phyloP scores from a whole-genome alignment of 2,329 filamentous ascomycete genomes.

The Colletotrichum sp. region DNA sequence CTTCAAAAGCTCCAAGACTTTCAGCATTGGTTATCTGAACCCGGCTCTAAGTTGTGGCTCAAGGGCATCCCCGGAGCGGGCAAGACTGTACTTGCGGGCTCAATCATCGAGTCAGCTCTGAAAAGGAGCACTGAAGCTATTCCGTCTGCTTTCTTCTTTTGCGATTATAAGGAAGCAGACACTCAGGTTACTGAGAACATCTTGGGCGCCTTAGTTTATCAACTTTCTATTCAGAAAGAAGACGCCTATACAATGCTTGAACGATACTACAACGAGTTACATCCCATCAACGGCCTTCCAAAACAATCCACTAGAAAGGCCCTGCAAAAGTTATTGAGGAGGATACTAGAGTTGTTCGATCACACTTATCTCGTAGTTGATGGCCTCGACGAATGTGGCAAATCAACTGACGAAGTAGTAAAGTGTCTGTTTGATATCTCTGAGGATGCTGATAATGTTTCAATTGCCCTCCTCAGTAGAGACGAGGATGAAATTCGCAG shows the following conservation, averaged over 20 bases:
- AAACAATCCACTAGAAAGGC: not conserved
- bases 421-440: not conserved
- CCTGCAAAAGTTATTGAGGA: fast-evolving
- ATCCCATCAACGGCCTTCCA: not conserved
- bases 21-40: not conserved
- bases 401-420: not conserved
- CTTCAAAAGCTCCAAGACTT: not conserved
- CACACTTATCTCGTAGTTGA: not conserved
- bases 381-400: not conserved
- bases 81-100: not conserved
- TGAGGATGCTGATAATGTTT: not conserved
- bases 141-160: not conserved
- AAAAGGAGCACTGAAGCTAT: not conserved
- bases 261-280: not conserved
- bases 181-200: not conserved
- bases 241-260: not conserved
- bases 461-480: not conserved
- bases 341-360: not conserved
- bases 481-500: not conserved
- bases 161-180: not conserved
- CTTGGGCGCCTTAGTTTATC: not conserved
- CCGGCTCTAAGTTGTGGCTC: not conserved
- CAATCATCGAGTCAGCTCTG: not conserved
- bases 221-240: not conserved
- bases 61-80: not conserved